Base-by-base conservation (phyloP, 305 asterid genomes). In the Euphrasia arctica region DNA sequence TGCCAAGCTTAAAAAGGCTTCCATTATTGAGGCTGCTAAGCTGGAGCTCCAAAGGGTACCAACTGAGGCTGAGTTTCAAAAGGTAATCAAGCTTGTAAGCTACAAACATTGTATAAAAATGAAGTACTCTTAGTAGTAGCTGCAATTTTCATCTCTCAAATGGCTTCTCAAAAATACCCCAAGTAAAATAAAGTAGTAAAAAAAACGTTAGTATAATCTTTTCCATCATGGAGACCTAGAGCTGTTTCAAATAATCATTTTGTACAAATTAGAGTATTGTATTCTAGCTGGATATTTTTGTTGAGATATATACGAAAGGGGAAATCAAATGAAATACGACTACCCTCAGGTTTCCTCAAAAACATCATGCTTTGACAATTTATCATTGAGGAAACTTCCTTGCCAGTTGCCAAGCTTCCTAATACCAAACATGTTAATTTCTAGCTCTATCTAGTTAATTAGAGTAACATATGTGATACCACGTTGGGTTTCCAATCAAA, bases 1-100 rank as follows among this genome's bases (percentile, higher is more conserved):
- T 74, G 97, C 90, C 15, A 93, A 83, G 81, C 87, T 93, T 63
- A 90, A 77, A 74, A 86, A 70, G 82, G 90, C 88, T 62, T 28
- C 78, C 15, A 82, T 93, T 58, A 0, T 27, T 29, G 97, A 82
- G 74, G 97, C 95, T 75, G 95, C 88, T 67, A 90, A 80, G 67
- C 18, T 72, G 74, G 66, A 72, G 72, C 87, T 84, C 28, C 55
- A 70, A 11, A 73, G 80, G 78, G 90, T 81, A 3, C 60, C 86
- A 72, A 13, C 74, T 32, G 48, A 8, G 5, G 36, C 0, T 8
- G 98, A 82, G 63, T 87, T 74, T 78, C 76, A 77, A 58, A 92
- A 92, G 98, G 98, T 85, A 75, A 47, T 60, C 56, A 28, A 54
- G 70, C 39, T 60, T 42, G 39, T 56, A 51, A 51, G 54, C 54